phyloP scores from a whole-genome alignment of 768 basidiomycete genomes.

The Lactarius evosmus region DNA sequence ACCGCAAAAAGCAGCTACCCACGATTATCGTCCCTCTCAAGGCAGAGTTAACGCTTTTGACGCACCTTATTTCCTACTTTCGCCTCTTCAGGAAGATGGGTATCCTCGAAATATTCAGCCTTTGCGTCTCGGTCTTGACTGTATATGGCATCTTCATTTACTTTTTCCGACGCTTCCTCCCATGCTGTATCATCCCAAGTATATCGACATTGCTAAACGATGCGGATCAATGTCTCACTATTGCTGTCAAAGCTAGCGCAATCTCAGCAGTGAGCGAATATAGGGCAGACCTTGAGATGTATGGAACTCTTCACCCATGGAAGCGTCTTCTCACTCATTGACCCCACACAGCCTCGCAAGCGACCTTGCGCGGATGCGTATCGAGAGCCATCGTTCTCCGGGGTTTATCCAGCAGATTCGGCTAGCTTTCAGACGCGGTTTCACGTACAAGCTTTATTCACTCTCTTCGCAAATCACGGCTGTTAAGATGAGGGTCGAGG shows the following conservation, averaged over 20 bases:
- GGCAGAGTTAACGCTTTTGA: too few relatives aligned
- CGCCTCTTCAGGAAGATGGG: not conserved
- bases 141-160: not conserved
- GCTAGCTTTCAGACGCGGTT: not conserved
- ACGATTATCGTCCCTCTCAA: too few relatives aligned
- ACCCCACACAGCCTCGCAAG: not conserved
- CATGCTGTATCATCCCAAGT: not conserved
- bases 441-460: conserved; percentile 2
- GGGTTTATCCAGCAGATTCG: not conserved
- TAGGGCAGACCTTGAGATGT: not conserved
- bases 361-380: not conserved
- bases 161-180: not conserved
- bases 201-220: not conserved
- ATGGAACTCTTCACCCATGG: not conserved
- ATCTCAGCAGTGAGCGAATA: not conserved
- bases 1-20: too few relatives aligned
- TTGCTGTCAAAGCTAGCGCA: not conserved
- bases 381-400: not conserved
- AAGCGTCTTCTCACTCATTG: not conserved
- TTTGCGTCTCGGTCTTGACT: not conserved
- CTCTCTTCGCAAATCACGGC: not conserved
- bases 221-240: not conserved
- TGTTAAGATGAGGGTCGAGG: not conserved
- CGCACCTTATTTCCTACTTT: not conserved
- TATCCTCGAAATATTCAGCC: not conserved